Evolutionary conservation across 2,329 filamentous ascomycete species (phyloP), one percentile per base, ranked within the genome.

Genomic region (Microdochium trichocladiopsis): DNA sequence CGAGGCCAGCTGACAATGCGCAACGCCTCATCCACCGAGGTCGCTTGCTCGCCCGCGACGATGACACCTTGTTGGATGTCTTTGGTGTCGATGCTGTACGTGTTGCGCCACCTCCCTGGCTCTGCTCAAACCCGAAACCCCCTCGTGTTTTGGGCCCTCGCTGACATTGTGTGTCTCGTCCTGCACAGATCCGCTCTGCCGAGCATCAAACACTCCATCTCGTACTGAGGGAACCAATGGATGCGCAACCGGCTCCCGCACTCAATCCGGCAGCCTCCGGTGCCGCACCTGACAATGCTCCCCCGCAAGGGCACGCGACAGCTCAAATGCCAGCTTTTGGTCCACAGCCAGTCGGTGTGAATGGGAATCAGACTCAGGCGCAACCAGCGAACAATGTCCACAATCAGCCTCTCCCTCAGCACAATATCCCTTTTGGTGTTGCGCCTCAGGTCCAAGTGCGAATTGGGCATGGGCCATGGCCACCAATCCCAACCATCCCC

Each of bases 11-110:
- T 16, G 73, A 82, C 54, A 74, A 80, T 31, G 72, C 76, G 31
- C 80, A 85, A 62, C 73, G 82, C 43, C 66, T 86, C 53, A 86
- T 86, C 36, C 76, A 85, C 59, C 72, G 78, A 43, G 83, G 83
- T 1, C 76, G 80, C 33, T 71, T 82, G 48, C 67, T 86, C 48
- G 63, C 71, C 25, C 74, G 74, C 49, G 80, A 84, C 36, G 66
- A 68, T 11, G 79, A 83, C 53, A 83, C 76, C 16, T 69, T 86
- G 67, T 61, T 74, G 23, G 75, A 81, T 36, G 66, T 85, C 2
- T 80, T 86, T 60, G 80, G 82, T 2, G 68, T 74, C 52, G 76
- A 81, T 54, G 66, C 71, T 51, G 79, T 83, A 70, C 57, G 75
- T 61, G 33, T 41, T 33, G 16, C 23, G 48, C n/a, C 18, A 8